Evolutionary conservation across 495 filamentous ascomycete genomes (phyloP).

Genomic region (Aspergillus egyptiacus): DNA sequence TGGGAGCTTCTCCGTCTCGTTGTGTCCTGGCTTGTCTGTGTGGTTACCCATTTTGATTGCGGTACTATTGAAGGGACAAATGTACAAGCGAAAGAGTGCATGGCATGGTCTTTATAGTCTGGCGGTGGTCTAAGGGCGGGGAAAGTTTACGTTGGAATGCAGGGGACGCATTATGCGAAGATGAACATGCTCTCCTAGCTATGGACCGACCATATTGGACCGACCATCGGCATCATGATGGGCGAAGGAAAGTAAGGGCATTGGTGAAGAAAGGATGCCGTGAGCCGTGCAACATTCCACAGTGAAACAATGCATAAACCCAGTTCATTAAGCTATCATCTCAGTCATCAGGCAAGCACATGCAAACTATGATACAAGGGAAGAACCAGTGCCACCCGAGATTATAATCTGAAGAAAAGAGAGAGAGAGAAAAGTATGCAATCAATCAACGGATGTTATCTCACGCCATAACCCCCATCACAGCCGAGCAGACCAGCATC

Average conservation of each 20-base stretch:
- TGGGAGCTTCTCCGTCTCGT: not conserved
- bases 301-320: not conserved
- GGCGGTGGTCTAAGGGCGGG: no score
- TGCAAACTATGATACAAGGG: not conserved
- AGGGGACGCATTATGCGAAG: no score
- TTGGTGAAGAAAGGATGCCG: not conserved
- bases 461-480: slow-evolving; percentile 25
- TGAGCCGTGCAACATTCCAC: not conserved
- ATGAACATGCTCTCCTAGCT: not conserved
- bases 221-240: not conserved
- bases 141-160: no score
- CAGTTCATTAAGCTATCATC: not conserved
- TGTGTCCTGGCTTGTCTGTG: not conserved
- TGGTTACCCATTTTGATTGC: not conserved
- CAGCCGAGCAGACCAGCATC: slow-evolving; percentile 32
- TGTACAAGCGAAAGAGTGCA: no score
- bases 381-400: not conserved
- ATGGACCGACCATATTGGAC: no score
- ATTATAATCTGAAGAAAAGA: not conserved
- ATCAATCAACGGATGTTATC: not conserved
- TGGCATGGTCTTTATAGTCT: not conserved
- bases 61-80: not conserved
- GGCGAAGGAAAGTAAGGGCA: not conserved
- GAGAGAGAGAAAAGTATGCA: not conserved
- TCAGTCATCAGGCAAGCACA: not conserved